Percentiles rank a stretch among this genome's conserved stretches.
Evolutionary conservation across 2,329 filamentous ascomycete species (phyloP).

Genomic region (Aspergillus fijiensis): DNA sequence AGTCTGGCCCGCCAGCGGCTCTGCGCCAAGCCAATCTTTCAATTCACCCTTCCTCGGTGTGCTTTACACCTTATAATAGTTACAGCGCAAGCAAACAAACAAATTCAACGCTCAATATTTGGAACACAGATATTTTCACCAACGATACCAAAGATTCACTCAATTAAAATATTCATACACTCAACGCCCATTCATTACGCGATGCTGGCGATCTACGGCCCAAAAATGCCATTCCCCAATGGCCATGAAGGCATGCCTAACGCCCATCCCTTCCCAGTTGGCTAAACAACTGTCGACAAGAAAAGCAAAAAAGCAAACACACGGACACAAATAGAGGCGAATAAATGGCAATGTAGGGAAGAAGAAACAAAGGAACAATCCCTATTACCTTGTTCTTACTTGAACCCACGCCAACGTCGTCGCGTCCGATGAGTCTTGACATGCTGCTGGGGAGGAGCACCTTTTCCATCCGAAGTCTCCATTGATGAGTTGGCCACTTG

Average conservation of each 20-base stretch:
- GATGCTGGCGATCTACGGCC: neutral
- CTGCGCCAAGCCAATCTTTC: constrained; percentile 3
- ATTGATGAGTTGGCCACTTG: constrained; percentile 11
- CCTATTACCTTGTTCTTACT: constrained; percentile 12
- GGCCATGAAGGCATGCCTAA: constrained; percentile 2
- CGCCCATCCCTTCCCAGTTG: constrained; percentile 12
- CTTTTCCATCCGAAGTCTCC: constrained; percentile 18
- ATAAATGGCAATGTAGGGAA: constrained; percentile 1
- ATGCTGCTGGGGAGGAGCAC: constrained; percentile 13
- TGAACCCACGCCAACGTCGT: constrained; percentile 34
- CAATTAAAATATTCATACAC: neutral
- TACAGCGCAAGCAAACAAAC: neutral
- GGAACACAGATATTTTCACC: no score
- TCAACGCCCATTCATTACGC: neutral
- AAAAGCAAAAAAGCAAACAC: constrained; percentile 1
- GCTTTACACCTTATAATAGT: neutral
- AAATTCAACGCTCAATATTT: no score
- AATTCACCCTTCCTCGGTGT: neutral
- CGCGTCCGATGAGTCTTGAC: constrained; percentile 33
- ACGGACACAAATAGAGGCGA: constrained; percentile 9
- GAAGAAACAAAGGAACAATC: constrained; percentile 11
- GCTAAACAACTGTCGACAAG: neutral
- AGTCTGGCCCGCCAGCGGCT: constrained; percentile 18
- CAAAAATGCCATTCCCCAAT: constrained; percentile 2
- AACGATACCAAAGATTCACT: neutral